Conservation (phyloP, 345 rosid species). For the Brassica carinata region DNA sequence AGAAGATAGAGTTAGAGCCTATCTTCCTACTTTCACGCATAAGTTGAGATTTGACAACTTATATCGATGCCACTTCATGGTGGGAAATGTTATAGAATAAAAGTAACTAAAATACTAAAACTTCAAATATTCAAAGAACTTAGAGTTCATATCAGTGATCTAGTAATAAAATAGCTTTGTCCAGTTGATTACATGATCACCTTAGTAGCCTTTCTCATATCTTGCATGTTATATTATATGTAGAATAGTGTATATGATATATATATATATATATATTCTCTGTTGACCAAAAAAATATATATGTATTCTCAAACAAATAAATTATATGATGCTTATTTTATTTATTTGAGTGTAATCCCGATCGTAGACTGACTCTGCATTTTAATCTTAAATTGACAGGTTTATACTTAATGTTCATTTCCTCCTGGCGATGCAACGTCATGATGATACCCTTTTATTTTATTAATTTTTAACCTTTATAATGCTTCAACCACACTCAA, state of each 20-base stretch:
- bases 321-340: neutral
- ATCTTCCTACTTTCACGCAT: conserved; percentile 38
- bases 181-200: neutral
- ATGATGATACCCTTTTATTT: conserved; percentile 3
- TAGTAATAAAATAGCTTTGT: neutral
- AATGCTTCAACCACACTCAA: conserved; percentile 22
- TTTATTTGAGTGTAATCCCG: neutral
- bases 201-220: neutral
- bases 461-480: conserved; percentile 16
- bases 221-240: neutral
- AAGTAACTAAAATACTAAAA: neutral
- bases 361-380: neutral
- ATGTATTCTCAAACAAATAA: neutral
- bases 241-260: neutral
- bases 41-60: conserved; percentile 37
- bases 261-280: too few species aligned
- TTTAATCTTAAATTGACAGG: neutral
- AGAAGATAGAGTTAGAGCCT: conserved; percentile 23
- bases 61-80: neutral
- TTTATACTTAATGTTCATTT: neutral
- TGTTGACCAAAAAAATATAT: too few species aligned
- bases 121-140: neutral
- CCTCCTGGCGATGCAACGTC: conserved; percentile 28
- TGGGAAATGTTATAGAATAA: neutral
- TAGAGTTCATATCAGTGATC: neutral